Conservation (phyloP, 2,329 filamentous ascomycete species). For the Onygenales sp. region DNA sequence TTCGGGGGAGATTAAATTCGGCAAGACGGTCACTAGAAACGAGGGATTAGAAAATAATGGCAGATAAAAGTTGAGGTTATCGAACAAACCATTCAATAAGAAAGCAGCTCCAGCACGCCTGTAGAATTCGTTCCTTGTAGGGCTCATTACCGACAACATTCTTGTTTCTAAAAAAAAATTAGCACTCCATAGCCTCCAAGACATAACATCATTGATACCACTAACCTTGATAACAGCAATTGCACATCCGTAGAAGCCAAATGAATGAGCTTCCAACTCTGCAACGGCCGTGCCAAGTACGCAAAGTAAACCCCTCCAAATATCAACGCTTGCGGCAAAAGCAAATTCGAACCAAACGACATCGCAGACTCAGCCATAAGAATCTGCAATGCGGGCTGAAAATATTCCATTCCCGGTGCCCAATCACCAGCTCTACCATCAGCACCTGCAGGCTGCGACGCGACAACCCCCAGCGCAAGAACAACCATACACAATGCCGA, state of each 20-base stretch:
- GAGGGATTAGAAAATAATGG: not conserved
- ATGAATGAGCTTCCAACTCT: conserved; percentile 26
- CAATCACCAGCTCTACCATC: conserved; percentile 9
- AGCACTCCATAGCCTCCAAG: not conserved
- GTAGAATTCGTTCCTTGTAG: conserved; percentile 10
- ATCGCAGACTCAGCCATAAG: conserved; percentile 20
- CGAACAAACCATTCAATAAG: conserved; percentile 18
- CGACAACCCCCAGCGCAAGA: conserved; percentile 19
- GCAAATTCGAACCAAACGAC: conserved; percentile 20
- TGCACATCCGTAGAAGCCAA: conserved; percentile 23
- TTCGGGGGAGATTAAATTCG: conserved; percentile 24
- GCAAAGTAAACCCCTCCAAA: conserved; percentile 26
- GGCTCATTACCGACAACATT: conserved; percentile 12
- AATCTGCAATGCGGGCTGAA: conserved; percentile 21
- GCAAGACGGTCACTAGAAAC: conserved; percentile 19
- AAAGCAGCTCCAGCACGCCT: conserved; percentile 25
- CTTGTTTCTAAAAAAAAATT: conserved; percentile 6
- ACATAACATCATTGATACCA: not conserved
- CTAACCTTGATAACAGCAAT: conserved; percentile 16
- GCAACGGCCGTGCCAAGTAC: conserved; percentile 23
- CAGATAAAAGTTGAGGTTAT: not conserved
- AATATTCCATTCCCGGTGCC: conserved; percentile 23
- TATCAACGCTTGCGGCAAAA: conserved; percentile 21
- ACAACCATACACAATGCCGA: conserved; percentile 23
- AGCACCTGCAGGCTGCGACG: conserved; percentile 11